phyloP scores from a whole-genome alignment of 164 flowering plant genomes.

The Stephania japonica region DNA sequence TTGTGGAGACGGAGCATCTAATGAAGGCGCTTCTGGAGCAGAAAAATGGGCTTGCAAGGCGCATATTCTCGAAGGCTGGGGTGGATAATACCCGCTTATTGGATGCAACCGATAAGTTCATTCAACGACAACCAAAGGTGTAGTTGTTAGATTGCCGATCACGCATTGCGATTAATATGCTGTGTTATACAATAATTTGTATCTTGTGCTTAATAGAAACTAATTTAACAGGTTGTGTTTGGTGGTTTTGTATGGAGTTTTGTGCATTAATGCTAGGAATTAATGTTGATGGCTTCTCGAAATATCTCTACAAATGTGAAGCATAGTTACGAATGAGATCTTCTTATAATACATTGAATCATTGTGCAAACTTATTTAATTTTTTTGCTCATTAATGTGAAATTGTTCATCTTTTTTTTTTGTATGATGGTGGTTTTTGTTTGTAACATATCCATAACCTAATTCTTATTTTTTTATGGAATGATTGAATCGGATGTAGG shows the following conservation, averaged over 20 bases:
- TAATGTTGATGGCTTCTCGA: too few species aligned
- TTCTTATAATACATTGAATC: too few species aligned
- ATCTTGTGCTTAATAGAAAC: background rate
- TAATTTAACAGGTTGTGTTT: background rate
- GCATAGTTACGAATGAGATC: too few species aligned
- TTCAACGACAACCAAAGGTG: slow-evolving; percentile 96
- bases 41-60: slow-evolving; percentile 94
- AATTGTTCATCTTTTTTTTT: background rate
- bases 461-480: background rate
- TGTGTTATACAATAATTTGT: background rate
- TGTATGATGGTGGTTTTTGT: background rate
- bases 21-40: slow-evolving; percentile 93
- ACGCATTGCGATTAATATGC: background rate
- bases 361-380: background rate
- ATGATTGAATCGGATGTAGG: slow-evolving; percentile 32
- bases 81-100: slow-evolving; percentile 85
- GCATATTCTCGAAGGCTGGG: slow-evolving; percentile 83
- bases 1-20: slow-evolving; percentile 96
- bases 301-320: too few species aligned
- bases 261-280: background rate
- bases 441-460: background rate
- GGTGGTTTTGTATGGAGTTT: background rate
- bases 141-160: background rate
- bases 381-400: background rate
- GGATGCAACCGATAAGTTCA: slow-evolving; percentile 82